Conservation (phyloP, 1,284 basidiomycete species). For the Entoloma clypeatum region DNA sequence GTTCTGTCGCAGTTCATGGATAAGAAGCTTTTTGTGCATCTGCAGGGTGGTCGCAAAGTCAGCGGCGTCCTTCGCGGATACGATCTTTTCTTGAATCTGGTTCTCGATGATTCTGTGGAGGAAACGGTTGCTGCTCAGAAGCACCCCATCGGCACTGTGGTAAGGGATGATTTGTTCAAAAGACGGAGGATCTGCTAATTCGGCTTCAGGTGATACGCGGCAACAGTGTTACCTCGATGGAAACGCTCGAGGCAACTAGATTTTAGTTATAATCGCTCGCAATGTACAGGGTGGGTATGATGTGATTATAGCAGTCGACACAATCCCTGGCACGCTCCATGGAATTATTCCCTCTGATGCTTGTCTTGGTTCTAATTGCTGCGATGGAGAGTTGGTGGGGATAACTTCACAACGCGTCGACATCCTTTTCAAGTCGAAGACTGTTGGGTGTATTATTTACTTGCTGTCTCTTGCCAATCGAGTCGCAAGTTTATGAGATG, state of each 20-base stretch:
- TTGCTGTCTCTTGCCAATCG: no score
- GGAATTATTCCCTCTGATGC: not conserved
- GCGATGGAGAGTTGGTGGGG: no score
- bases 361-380: no score
- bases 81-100: constrained; percentile 98
- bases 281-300: constrained; percentile 11
- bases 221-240: constrained; percentile 92
- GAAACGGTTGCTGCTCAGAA: constrained; percentile 89
- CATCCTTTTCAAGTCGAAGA: no score
- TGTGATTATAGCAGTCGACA: constrained; percentile 4
- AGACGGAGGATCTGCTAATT: constrained; percentile 3
- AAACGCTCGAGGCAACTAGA: constrained; percentile 70
- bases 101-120: constrained; percentile 93
- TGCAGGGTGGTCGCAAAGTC: constrained; percentile 95
- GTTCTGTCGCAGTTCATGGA: constrained; percentile 84
- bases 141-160: constrained; percentile 85
- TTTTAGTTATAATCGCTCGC: constrained; percentile 20
- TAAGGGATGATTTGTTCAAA: constrained; percentile 46
- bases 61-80: constrained; percentile 95
- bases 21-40: constrained; percentile 91
- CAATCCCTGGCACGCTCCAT: not conserved
- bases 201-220: constrained; percentile 81
- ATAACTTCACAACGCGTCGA: no score
- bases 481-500: no score
- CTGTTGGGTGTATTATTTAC: no score